A percentile compares a stretch with the other conserved stretches of the same genome.
Conservation (phyloP, 2,329 filamentous ascomycete species). For the Pezicula neosporulosa region DNA sequence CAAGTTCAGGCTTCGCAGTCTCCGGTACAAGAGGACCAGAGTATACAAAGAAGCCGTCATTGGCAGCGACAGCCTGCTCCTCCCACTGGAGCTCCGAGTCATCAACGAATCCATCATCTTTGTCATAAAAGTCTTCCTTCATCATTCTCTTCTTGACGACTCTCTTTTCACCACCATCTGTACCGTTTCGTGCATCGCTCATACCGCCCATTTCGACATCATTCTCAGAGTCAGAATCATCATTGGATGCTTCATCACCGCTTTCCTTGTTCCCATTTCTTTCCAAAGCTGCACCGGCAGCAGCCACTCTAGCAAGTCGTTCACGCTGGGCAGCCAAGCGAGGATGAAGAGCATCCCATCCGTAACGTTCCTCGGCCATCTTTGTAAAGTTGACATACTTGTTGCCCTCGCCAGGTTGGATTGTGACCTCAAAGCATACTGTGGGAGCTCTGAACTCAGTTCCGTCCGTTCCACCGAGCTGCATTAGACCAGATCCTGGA, state of each 20-base stretch:
- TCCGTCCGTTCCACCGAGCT: conserved; percentile 55
- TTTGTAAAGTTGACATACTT: conserved; percentile 95
- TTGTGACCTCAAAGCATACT: conserved; percentile 79
- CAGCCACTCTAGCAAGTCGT: conserved; percentile 81
- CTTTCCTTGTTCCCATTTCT: conserved; percentile 66
- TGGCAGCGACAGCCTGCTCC: conserved; percentile 87
- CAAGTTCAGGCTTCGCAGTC: conserved; percentile 69
- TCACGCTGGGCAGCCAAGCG: conserved; percentile 85
- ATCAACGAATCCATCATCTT: conserved; percentile 82
- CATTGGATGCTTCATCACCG: conserved; percentile 74
- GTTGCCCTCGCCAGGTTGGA: conserved; percentile 73
- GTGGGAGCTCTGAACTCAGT: conserved; percentile 63
- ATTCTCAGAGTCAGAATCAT: conserved; percentile 65
- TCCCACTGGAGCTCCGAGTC: conserved; percentile 96
- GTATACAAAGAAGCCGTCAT: conserved; percentile 98
- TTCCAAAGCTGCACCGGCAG: conserved; percentile 82
- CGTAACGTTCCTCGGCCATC: conserved; percentile 89
- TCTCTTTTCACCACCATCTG: conserved; percentile 57
- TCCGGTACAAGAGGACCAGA: conserved; percentile 87
- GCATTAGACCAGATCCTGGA: conserved; percentile 60
- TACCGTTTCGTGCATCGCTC: conserved; percentile 53
- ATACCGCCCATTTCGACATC: conserved; percentile 83
- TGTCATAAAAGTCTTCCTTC: conserved; percentile 80
- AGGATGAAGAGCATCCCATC: conserved; percentile 90
- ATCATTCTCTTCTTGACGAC: conserved; percentile 72